Base-by-base conservation (phyloP, 257 asterid genomes). In the Cordia subcordata region DNA sequence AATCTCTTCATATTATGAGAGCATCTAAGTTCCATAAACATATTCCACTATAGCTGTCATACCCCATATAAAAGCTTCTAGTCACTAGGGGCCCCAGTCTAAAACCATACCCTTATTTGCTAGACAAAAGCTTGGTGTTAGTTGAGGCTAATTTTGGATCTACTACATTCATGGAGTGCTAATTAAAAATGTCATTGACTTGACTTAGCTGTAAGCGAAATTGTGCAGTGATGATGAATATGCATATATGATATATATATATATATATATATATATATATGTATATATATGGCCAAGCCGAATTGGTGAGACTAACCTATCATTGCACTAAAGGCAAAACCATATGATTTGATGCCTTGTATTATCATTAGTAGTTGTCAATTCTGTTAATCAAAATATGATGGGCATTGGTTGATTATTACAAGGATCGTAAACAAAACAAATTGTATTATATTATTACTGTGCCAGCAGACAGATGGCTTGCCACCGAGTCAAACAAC, bases 401-500 rank as follows among this genome's bases (percentile, higher is more conserved):
- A 27, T 27, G 35, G 35, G 35, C 6, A 27, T 27, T 27, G n/a
- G n/a, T n/a, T n/a, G n/a, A n/a, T n/a, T 27, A 27, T 27, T 27
- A 27, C 35, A 27, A 3, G 35, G n/a, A 27, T 18, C n/a, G 17
- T 49, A 49, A 21, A 49, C 23, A 14, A 14, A n/a, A n/a, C n/a
- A n/a, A n/a, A n/a, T 10, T 49, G 11, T 15, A 49, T 49, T 42
- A 46, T 42, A n/a, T n/a, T n/a, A n/a, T n/a, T n/a, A n/a, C n/a
- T 37, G 49, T 52, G 70, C 56, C 55, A 46, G 21, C 18, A 47
- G 63, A 58, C n/a, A 54, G 64, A 70, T 59, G 71, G 60, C 50
- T 42, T 65, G 72, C 56, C 52, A 47, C 44, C 55, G 52, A 50
- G 64, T 65, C 67, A 69, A 72, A 67, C 63, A 35, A 55, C 72